Conservation (phyloP, 2,329 filamentous ascomycete species). For the Nectriaceae sp. region DNA sequence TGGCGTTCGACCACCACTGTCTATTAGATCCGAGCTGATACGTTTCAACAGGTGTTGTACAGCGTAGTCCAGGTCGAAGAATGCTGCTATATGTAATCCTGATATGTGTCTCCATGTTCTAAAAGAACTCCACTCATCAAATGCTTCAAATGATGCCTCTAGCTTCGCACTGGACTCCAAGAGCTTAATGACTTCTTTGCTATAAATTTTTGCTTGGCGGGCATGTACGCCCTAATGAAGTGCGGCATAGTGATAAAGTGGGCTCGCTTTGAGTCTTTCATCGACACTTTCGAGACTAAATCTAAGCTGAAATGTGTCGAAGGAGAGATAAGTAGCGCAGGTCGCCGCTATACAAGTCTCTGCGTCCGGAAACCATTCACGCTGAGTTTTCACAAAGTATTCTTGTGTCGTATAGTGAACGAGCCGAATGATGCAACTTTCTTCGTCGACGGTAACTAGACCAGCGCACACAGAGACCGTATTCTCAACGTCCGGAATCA, state of each 20-base stretch:
- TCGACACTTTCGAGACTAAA: too few species aligned
- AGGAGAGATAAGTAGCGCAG: conserved; percentile 41
- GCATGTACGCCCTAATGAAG: neutral
- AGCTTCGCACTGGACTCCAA: neutral
- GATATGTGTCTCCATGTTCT: neutral
- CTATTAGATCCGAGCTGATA: too few species aligned
- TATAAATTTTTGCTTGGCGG: neutral
- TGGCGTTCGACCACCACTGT: too few species aligned
- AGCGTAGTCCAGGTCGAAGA: neutral
- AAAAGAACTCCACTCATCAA: neutral
- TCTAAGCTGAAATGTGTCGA: conserved; percentile 26
- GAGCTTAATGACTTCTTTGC: neutral
- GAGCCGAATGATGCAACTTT: conserved; percentile 39
- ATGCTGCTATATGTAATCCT: neutral
- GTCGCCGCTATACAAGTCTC: conserved; percentile 27
- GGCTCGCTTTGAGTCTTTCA: neutral
- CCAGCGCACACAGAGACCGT: conserved; percentile 42
- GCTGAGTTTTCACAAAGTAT: conserved; percentile 37
- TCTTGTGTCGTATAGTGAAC: conserved; percentile 48
- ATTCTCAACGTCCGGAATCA: conserved; percentile 31
- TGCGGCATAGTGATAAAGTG: neutral
- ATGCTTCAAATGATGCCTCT: neutral
- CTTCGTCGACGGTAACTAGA: conserved; percentile 40
- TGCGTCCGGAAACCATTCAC: conserved; percentile 33
- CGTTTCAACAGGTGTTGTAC: too few species aligned